These are phyloP conservation scores for Rubroshorea leprosula DNA, from an alignment of 345 rosid species.

Conservation along the genomic window DNA sequence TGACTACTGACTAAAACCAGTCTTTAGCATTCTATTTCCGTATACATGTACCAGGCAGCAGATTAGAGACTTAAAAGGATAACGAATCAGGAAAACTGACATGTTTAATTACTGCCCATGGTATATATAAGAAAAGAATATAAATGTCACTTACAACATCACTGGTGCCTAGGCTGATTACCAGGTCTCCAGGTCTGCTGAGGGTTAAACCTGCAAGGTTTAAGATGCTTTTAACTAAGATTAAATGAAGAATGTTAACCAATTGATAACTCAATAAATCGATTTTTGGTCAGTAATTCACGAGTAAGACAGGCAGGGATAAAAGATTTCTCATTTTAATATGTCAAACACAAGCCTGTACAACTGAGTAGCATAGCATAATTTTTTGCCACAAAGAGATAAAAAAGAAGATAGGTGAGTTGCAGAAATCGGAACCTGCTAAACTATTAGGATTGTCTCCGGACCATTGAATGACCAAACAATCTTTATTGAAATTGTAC, in stretches of 20 bases:
- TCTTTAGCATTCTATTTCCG: background rate
- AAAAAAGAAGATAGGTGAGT: background rate
- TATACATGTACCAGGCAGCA: background rate
- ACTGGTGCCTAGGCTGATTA: slow-evolving; percentile 89
- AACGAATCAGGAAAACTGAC: background rate
- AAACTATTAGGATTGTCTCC: slow-evolving; percentile 99
- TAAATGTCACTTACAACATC: slow-evolving; percentile 56
- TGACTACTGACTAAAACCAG: too few relatives aligned
- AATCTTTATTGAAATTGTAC: slow-evolving; percentile 57
- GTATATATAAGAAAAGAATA: too few relatives aligned
- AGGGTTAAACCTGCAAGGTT: slow-evolving; percentile 64
- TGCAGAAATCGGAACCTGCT: slow-evolving; percentile 50
- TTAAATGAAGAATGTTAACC: background rate
- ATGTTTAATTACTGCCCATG: too few relatives aligned
- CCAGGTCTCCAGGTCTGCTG: slow-evolving; percentile 82
- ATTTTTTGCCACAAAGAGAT: too few relatives aligned
- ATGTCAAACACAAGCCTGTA: background rate
- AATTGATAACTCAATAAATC: too few relatives aligned
- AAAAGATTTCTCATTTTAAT: background rate
- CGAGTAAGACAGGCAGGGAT: too few relatives aligned
- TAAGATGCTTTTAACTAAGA: slow-evolving; percentile 9
- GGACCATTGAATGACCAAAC: slow-evolving; percentile 89
- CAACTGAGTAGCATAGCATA: too few relatives aligned
- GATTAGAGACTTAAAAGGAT: too few relatives aligned
- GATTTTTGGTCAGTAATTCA: too few relatives aligned